Evolutionary conservation across 1,139 yeast genomes (phyloP), one percentile per base, ranked within the genome.

Genomic region (Kluyveromyces marxianus): DNA sequence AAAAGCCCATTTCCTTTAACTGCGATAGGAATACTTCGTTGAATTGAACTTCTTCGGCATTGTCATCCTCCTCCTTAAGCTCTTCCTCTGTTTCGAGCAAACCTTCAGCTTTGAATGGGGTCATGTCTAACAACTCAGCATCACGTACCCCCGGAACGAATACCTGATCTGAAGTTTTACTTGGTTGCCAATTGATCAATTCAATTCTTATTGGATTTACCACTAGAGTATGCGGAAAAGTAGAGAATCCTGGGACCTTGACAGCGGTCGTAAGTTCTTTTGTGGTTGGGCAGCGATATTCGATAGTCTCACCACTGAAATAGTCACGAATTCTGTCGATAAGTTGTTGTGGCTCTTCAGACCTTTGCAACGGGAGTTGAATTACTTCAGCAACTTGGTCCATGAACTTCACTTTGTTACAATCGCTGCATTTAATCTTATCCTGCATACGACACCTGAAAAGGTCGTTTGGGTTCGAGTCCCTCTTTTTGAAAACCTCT

Each of bases 1-100:
- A 78, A 63, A 92, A 92, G n/a, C 98, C 98, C 96, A 90, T 92
- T 29, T 77, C 77, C 47, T 90, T 63, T 26, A 94, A 73, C 50
- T 74, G 73, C 4, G 69, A 65, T 54, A 88, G 54, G 0, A 79
- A 78, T 1, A 69, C 76, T 34, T 68, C 69, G 55, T 87, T 74
- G 4, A 95, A 83, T 1, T 48, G 58, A 54, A 83, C 21, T 14
- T 14, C 21, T 14, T 14, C 85, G n/a, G 41, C 46, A 0, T 51
- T 47, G 2, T 58, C 61, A 4, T 62, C 68, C 3, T 54, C 60
- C 2, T 62, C 67, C 21, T 6, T n/a, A 14, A 39, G 31, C 8
- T 28, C 43, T 8, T 26, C 35, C 29, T 44, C 47, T 25, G 24
- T 37, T 6, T 32, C 34, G 24, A 34, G 35, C 14, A 26, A 8